phyloP scores from a whole-genome alignment of 495 filamentous ascomycete species.

The Penicillium macrosclerotiorum region DNA sequence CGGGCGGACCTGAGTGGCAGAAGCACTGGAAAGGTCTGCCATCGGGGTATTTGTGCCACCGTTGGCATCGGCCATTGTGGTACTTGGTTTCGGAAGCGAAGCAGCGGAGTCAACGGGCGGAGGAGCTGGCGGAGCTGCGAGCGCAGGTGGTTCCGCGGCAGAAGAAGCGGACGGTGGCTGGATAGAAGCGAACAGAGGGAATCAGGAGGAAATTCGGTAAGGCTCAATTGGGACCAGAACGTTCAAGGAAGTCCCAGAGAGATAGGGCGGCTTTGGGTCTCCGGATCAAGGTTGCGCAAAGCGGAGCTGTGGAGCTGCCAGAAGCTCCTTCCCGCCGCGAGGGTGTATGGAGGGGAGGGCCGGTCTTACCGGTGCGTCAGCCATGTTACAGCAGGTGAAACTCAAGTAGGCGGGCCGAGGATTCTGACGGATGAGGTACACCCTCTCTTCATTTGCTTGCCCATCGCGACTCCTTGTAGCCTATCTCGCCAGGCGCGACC shows the following conservation, averaged over 20 bases:
- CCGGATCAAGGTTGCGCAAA: conserved; percentile 13
- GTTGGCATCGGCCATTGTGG: conserved; percentile 24
- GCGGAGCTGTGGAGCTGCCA: conserved; percentile 27
- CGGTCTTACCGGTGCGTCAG: conserved; percentile 10
- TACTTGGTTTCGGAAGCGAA: conserved; percentile 4
- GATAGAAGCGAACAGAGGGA: not conserved
- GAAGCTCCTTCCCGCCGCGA: conserved; percentile 5
- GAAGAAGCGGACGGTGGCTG: not conserved
- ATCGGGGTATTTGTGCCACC: conserved; percentile 37
- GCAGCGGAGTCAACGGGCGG: not conserved
- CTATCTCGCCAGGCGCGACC: not conserved
- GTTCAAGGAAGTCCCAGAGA: not conserved
- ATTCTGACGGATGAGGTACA: not conserved
- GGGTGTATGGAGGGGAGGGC: not conserved
- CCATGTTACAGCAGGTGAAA: not conserved
- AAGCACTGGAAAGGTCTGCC: conserved; percentile 36
- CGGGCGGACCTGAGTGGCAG: conserved; percentile 42
- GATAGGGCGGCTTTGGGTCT: not conserved
- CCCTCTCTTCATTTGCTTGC: not conserved
- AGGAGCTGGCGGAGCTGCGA: not conserved
- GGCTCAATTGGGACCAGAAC: not conserved
- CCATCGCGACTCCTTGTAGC: not conserved
- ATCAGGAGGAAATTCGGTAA: not conserved
- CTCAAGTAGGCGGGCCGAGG: not conserved
- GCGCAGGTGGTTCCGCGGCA: not conserved